A percentile compares a stretch with the other conserved stretches of the same genome.
phyloP scores from a whole-genome alignment of 2,329 filamentous ascomycete genomes.

The Dactylella cylindrospora region DNA sequence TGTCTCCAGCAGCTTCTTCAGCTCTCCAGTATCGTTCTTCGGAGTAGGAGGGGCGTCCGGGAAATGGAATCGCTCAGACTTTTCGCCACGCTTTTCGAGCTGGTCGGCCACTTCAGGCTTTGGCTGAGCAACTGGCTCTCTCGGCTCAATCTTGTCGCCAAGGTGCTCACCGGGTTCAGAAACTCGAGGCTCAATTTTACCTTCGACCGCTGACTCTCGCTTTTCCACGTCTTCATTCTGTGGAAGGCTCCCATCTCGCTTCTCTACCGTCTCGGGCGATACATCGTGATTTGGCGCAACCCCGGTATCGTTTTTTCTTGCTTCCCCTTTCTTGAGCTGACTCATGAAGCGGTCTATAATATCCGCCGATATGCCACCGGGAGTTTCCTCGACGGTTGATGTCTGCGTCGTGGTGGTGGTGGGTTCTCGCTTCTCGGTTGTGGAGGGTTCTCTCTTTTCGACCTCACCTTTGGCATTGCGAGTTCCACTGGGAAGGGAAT shows the following conservation, averaged over 20 bases:
- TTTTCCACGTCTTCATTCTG: no score
- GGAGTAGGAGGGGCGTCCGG: no score
- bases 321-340: background rate
- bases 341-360: background rate
- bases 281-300: background rate
- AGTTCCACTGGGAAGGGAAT: slow-evolving; percentile 14
- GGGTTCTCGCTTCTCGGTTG: background rate
- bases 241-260: no score
- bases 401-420: no score
- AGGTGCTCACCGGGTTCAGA: background rate
- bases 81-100: background rate
- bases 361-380: background rate
- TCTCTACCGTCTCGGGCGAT: background rate
- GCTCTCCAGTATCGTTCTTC: slow-evolving; percentile 2
- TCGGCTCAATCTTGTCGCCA: background rate
- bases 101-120: background rate
- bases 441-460: slow-evolving; percentile 1
- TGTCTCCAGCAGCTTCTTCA: slow-evolving; percentile 9
- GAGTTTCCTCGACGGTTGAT: background rate
- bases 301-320: background rate
- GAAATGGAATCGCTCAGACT: no score
- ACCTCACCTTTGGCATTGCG: background rate
- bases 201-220: no score
- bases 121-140: background rate
- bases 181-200: no score